Conservation (phyloP, 106 monocot genomes). For the Agapanthus africanus region DNA sequence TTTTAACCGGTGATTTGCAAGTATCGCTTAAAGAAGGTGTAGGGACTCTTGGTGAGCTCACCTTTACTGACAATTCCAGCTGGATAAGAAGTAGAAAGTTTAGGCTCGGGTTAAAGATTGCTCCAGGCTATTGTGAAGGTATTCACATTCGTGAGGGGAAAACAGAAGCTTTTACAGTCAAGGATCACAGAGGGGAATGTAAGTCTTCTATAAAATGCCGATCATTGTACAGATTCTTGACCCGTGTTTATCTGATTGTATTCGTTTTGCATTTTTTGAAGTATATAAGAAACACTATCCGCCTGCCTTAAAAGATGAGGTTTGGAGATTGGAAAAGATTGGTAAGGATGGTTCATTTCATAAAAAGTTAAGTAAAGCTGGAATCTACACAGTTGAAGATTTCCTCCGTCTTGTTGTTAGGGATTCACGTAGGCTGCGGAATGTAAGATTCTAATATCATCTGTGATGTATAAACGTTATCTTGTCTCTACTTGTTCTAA, state of each 20-base stretch:
- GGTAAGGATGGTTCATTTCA: slow-evolving; percentile 97
- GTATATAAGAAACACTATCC: slow-evolving; percentile 99
- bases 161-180: slow-evolving; percentile 87
- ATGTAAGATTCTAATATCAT: slow-evolving; percentile 35
- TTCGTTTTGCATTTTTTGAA: slow-evolving; percentile 21
- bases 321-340: slow-evolving; percentile 98
- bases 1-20: slow-evolving; percentile 59
- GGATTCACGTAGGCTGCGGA: slow-evolving; percentile 61
- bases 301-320: slow-evolving; percentile 84
- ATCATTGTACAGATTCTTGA: neutral
- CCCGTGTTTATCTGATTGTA: neutral
- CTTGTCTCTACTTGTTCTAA: neutral
- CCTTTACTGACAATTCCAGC: slow-evolving; percentile 71
- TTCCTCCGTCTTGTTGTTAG: slow-evolving; percentile 76
- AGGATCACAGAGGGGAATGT: slow-evolving; percentile 81
- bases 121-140: slow-evolving; percentile 55
- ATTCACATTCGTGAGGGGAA: slow-evolving; percentile 62
- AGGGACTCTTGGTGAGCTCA: slow-evolving; percentile 64
- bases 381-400: slow-evolving; percentile 72
- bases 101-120: slow-evolving; percentile 55
- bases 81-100: slow-evolving; percentile 78
- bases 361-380: slow-evolving; percentile 65
- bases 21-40: slow-evolving; percentile 68
- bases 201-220: slow-evolving; percentile 10
- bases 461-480: neutral